These are phyloP conservation scores for Juglanconis juglandina DNA, from an alignment of 2,329 filamentous ascomycete species.

Conservation along the genomic window DNA sequence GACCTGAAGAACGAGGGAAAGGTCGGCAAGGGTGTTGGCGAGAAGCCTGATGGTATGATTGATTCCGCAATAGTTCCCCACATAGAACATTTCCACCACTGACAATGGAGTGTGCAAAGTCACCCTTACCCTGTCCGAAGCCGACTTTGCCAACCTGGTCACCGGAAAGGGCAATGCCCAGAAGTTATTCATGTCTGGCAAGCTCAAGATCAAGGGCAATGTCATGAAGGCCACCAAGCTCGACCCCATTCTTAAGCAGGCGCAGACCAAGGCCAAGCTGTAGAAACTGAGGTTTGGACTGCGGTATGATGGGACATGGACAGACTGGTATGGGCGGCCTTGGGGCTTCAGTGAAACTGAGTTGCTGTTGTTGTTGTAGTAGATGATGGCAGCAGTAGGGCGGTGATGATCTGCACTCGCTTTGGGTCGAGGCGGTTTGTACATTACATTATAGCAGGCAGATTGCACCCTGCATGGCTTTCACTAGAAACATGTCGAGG, in stretches of 20 bases:
- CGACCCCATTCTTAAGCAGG: conserved; percentile 87
- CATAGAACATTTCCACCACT: neutral
- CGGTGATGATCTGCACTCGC: neutral
- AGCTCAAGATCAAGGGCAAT: conserved; percentile 97
- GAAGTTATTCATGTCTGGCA: conserved; percentile 94
- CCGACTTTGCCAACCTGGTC: conserved; percentile 81
- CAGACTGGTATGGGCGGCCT: conserved; percentile 13
- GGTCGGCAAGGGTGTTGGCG: conserved; percentile 73
- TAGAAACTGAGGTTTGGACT: conserved; percentile 39
- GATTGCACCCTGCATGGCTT: neutral
- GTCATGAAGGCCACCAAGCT: conserved; percentile 99
- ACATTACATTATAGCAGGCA: neutral
- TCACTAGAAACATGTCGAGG: neutral
- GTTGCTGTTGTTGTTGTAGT: neutral
- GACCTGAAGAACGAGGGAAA: conserved; percentile 88
- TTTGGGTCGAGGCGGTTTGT: neutral
- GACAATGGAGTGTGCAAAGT: conserved; percentile 48
- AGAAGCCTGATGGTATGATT: conserved; percentile 80
- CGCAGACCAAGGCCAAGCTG: conserved; percentile 79
- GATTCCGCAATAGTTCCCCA: conserved; percentile 27
- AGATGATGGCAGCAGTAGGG: neutral
- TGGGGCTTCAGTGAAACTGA: neutral
- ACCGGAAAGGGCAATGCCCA: conserved; percentile 89
- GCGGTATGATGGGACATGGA: conserved; percentile 17
- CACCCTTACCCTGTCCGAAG: conserved; percentile 78